Evolutionary conservation across 345 rosid genomes (phyloP), one percentile per base, ranked within the genome.

Genomic region (Diplotaxis tenuifolia): DNA sequence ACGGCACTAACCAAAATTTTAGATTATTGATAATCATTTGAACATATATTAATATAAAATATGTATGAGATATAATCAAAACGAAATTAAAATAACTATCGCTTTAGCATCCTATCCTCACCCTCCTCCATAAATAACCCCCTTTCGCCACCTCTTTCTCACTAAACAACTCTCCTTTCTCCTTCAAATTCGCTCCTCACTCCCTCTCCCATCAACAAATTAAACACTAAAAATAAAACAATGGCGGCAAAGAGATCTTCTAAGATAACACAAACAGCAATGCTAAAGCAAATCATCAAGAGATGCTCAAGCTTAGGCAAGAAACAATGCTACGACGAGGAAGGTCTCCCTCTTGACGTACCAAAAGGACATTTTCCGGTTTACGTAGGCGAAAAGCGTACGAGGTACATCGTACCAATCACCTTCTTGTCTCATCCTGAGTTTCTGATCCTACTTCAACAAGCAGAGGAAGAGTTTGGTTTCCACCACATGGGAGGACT

Each of bases 291-390:
- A 63, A 93, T 90, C 47, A 80, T 93, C 3, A 90, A 81, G 79
- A 85, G 89, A 70, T 93, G 96, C 72, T 93, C 96, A 0, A 93
- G 96, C 72, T 66, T 93, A 32, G 96, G 96, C 27, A 90, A 84
- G 85, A 90, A 83, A 75, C 68, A 83, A 23, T 83, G 80, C 15
- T 79, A 68, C 10, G 84, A 86, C 27, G 83, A 79, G 23, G 82
- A 78, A 29, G 86, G 83, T 6, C 86, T 88, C 50, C 94, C 94
- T 5, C 75, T 88, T 21, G 97, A 95, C 57, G 99, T 95, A 31
- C 99, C 99, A 4, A 95, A 88, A 70, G 99, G 99, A 5, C 97
- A 95, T 77, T 95, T 95, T 47, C 89, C 91, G 2, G 96, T 95
- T 54, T 95, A 95, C 38, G 97, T 95, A 29, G 97, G 99, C 1